Evolutionary conservation across 306 rosid species (phyloP).

Genomic region (Quillaja saponaria): DNA sequence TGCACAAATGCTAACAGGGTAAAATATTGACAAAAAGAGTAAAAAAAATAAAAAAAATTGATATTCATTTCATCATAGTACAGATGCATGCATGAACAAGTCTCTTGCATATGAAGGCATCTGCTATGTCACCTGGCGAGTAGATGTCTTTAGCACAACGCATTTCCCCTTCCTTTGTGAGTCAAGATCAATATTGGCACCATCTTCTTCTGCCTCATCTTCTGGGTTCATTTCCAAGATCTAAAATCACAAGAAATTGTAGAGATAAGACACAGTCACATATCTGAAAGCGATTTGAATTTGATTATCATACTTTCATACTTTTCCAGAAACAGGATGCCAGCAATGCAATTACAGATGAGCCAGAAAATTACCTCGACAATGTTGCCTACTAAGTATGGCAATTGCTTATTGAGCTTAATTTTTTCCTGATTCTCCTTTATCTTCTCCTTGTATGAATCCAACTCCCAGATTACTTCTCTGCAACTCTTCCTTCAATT

Average conservation of each 20-base stretch:
- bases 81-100: not conserved
- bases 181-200: conserved; percentile 95
- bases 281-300: not conserved
- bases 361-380: conserved; percentile 62
- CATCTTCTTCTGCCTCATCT: too few relatives aligned
- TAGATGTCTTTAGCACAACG: conserved; percentile 90
- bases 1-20: too few relatives aligned
- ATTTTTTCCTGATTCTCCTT: conserved; percentile 96
- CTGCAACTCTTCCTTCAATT: conserved; percentile 79
- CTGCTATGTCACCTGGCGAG: conserved; percentile 61
- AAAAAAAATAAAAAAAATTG: too few relatives aligned
- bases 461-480: conserved; percentile 80
- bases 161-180: conserved; percentile 95
- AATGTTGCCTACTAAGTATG: conserved; percentile 90
- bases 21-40: too few relatives aligned
- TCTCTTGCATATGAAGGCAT: not conserved
- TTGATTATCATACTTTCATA: not conserved
- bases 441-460: conserved; percentile 82
- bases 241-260: conserved; percentile 37
- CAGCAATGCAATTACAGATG: not conserved
- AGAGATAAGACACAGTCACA: too few relatives aligned
- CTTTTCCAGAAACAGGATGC: not conserved
- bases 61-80: too few relatives aligned
- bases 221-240: conserved; percentile 97
- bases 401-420: conserved; percentile 91